phyloP scores from a whole-genome alignment of 2,329 filamentous ascomycete species.

The Talaromyces sp. region DNA sequence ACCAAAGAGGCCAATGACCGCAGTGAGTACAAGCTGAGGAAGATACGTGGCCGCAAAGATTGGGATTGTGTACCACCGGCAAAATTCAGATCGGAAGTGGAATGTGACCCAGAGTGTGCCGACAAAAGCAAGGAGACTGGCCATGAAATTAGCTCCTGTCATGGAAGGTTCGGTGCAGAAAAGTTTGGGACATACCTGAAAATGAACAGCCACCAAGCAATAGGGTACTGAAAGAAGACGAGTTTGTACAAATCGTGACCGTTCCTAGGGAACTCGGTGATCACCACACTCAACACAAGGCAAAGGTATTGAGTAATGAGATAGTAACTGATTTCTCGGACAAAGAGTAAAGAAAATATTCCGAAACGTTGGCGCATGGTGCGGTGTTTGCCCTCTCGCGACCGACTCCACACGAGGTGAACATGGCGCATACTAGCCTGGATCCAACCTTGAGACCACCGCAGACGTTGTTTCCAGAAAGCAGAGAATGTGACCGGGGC shows the following conservation, averaged over 20 bases:
- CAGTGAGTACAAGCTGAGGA: conserved; percentile 46
- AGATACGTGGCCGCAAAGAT: conserved; percentile 47
- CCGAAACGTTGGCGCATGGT: conserved; percentile 44
- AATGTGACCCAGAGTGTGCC: conserved; percentile 50
- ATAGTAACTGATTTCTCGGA: conserved; percentile 51
- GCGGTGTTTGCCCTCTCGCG: conserved; percentile 36
- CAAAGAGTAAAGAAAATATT: conserved; percentile 46
- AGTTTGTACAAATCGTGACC: conserved; percentile 39
- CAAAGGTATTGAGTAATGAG: conserved; percentile 52
- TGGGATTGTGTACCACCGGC: conserved; percentile 41
- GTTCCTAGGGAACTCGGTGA: conserved; percentile 45
- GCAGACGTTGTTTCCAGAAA: conserved; percentile 53
- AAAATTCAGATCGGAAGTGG: conserved; percentile 48
- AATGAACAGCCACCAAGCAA: conserved; percentile 50
- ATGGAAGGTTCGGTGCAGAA: background rate
- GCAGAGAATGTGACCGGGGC: conserved; percentile 46
- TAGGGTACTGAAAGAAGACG: conserved; percentile 51
- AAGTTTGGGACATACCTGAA: conserved; percentile 35
- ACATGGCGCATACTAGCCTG: conserved; percentile 49
- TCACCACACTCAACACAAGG: conserved; percentile 47
- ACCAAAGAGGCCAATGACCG: conserved; percentile 49
- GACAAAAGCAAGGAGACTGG: conserved; percentile 43
- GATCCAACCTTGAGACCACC: conserved; percentile 53
- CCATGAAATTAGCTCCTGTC: background rate
- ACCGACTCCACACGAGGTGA: conserved; percentile 41